Evolutionary conservation across 192 early-diverging fungal species (phyloP), one percentile per base, ranked within the genome.

Genomic region (Pilaira anomala): DNA sequence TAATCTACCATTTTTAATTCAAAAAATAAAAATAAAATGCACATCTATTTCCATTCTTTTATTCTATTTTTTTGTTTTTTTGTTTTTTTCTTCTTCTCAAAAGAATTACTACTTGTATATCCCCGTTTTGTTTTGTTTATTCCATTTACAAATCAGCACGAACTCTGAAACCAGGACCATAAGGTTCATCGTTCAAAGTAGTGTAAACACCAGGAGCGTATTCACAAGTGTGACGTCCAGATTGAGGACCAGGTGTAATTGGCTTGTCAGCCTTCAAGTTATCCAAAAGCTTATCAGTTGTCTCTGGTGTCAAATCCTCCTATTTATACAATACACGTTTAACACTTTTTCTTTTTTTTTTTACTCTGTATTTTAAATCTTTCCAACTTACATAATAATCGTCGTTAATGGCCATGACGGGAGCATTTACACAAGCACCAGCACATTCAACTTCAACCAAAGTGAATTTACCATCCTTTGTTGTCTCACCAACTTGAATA

Each of bases 381-480:
- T 19, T 18, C 42, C 24, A 33, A 73, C 85, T 41, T 78, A 89
- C 87, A 77, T 90, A 98, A 76, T 98, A 98, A 63, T 98, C 96
- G 59, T 98, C 96, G 76, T 98, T 98, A 57, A 98, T 86, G 44
- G 97, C 94, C 71, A 99, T 78, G 5, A 99, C 96, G 2, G 96
- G 97, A 13, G 96, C 95, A 66, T 99, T 99, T 55, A 95, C 87
- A 72, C 97, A 99, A 16, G 97, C 97, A 56, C 95, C 97, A 28
- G 97, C 97, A 67, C 97, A 99, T 77, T 99, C 97, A 24, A 99
- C 97, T 74, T 99, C 97, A n/a, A 98, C 96, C 50, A 99, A 79
- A 22, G 97, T 99, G 73, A 99, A 98, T 65, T 91, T 76, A 66
- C 91, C 90, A 72, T 99, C 97, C 46, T 80, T 65, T 41, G 95